Evolutionary conservation across 2,329 filamentous ascomycete genomes (phyloP).

Genomic region (Colletotrichum sp.): DNA sequence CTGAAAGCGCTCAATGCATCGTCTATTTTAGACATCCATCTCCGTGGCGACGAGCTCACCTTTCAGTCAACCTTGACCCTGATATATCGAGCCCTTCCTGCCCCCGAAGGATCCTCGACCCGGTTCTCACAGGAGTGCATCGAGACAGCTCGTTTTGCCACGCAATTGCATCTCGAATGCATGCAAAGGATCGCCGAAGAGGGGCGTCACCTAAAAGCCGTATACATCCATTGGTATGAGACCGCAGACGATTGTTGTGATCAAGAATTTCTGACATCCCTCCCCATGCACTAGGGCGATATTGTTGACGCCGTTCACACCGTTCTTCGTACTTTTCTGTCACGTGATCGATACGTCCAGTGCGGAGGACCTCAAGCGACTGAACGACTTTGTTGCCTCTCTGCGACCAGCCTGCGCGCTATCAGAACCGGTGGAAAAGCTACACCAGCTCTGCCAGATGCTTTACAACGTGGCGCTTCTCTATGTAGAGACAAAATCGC

Average conservation of each 20-base stretch:
- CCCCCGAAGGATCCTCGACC: constrained; percentile 43
- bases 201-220: constrained; percentile 45
- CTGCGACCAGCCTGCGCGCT: constrained; percentile 12
- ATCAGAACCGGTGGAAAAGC: constrained; percentile 39
- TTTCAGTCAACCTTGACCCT: constrained; percentile 54
- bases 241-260: background rate
- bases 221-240: constrained; percentile 58
- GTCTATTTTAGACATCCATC: constrained; percentile 46
- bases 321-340: constrained; percentile 65
- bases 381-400: constrained; percentile 62
- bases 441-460: constrained; percentile 67
- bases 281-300: constrained; percentile 48
- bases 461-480: constrained; percentile 66
- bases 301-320: constrained; percentile 62
- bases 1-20: constrained; percentile 43
- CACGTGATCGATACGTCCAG: constrained; percentile 60
- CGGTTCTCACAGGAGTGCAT: constrained; percentile 56
- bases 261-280: constrained; percentile 8
- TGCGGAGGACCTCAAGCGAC: constrained; percentile 56
- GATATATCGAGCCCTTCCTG: constrained; percentile 57
- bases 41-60: constrained; percentile 53
- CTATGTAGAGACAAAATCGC: constrained; percentile 65
- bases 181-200: constrained; percentile 39
- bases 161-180: constrained; percentile 49
- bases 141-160: constrained; percentile 53